Conservation (phyloP, 176 grass and related monocot species). For the Echinochloa phyllopogon region DNA sequence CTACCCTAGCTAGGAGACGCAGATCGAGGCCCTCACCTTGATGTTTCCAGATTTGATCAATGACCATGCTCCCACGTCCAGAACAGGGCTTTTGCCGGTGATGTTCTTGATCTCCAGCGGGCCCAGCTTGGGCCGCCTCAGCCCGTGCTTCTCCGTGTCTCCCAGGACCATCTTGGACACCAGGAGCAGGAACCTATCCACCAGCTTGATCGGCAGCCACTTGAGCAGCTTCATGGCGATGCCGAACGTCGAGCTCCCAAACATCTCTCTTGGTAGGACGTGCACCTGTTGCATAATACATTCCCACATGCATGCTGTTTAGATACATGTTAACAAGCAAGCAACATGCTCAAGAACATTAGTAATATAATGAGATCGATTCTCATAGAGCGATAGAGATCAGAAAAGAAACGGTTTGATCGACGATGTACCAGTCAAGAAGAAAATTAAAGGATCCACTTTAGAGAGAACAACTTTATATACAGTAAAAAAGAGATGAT, state of each 20-base stretch:
- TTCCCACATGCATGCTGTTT: not conserved
- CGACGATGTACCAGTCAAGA: no score
- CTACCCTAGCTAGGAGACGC: no score
- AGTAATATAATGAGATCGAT: no score
- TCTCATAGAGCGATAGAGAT: no score
- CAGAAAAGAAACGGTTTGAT: no score
- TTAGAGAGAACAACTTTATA: no score
- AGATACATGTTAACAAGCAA: conserved; percentile 12
- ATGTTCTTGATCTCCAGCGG: conserved; percentile 82
- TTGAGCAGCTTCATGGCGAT: conserved; percentile 73
- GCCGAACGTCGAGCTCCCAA: conserved; percentile 75
- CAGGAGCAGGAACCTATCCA: conserved; percentile 69
- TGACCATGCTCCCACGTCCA: conserved; percentile 86
- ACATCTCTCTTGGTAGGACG: conserved; percentile 87
- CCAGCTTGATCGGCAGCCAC: conserved; percentile 76
- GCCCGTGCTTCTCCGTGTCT: conserved; percentile 74
- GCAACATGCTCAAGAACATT: not conserved
- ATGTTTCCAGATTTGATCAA: conserved; percentile 82
- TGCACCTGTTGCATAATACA: conserved; percentile 66
- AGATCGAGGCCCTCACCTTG: conserved; percentile 75
- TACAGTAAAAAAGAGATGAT: no score
- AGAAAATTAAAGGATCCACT: no score
- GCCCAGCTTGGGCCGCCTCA: conserved; percentile 82
- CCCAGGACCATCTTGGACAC: conserved; percentile 67
- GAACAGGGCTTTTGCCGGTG: conserved; percentile 91